Conservation (phyloP, 2,329 filamentous ascomycete genomes). For the Calonectria hawksworthii region DNA sequence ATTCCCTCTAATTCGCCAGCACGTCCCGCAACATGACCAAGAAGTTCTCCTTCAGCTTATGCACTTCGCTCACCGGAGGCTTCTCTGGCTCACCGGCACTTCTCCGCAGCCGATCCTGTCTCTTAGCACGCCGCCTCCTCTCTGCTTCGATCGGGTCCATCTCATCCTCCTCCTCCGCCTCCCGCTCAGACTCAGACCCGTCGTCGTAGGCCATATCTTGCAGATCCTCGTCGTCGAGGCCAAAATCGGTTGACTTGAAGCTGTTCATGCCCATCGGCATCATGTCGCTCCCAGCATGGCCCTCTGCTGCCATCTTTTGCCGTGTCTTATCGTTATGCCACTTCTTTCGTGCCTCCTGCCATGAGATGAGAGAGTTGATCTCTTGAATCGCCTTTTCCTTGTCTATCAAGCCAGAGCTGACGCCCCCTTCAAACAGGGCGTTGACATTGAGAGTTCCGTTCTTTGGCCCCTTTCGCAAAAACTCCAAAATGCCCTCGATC, state of each 20-base stretch:
- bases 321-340: conserved; percentile 98
- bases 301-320: conserved; percentile 97
- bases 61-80: conserved; percentile 82
- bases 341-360: conserved; percentile 96
- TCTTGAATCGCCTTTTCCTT: conserved; percentile 80
- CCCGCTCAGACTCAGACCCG: conserved; percentile 73
- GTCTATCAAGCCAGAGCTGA: conserved; percentile 77
- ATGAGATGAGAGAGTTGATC: conserved; percentile 88
- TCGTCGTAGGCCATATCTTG: conserved; percentile 89
- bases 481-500: conserved; percentile 96
- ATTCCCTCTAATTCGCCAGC: conserved; percentile 74
- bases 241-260: conserved; percentile 90
- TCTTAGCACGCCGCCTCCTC: conserved; percentile 80
- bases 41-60: conserved; percentile 85
- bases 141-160: conserved; percentile 91
- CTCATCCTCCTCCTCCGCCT: conserved; percentile 82
- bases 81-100: conserved; percentile 88
- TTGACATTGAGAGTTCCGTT: conserved; percentile 95
- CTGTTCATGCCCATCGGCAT: conserved; percentile 64
- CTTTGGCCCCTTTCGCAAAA: conserved; percentile 86
- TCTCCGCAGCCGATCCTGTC: conserved; percentile 83
- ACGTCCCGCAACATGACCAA: conserved; percentile 85
- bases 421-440: conserved; percentile 86
- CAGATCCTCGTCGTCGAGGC: conserved; percentile 87
- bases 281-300: conserved; percentile 61